Evolutionary conservation across 108 stramenopile genomes (phyloP).

Genomic region (Parmales sp.): DNA sequence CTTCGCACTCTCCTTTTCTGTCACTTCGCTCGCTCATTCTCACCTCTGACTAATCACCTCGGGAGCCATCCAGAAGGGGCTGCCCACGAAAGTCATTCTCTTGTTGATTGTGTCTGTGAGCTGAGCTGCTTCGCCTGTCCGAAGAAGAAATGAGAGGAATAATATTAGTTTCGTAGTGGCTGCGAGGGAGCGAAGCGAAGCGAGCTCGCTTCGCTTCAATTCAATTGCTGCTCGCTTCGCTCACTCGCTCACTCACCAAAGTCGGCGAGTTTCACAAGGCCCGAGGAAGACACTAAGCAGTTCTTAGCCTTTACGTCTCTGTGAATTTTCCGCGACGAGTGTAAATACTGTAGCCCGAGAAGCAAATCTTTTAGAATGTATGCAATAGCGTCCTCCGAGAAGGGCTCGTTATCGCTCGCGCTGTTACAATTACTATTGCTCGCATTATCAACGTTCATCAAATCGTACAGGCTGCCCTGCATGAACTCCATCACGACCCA

Average conservation of each 20-base stretch:
- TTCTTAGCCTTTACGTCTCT: slow-evolving; percentile 38
- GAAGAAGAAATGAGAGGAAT: too few relatives aligned
- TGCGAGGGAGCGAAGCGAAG: too few relatives aligned
- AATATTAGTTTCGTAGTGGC: too few relatives aligned
- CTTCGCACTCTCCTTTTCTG: too few relatives aligned
- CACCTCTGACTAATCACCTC: slow-evolving; percentile 49
- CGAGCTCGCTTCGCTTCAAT: too few relatives aligned
- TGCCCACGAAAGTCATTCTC: slow-evolving; percentile 59
- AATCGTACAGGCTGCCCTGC: background rate
- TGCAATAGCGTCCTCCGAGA: background rate
- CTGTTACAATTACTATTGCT: background rate
- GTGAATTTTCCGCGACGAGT: slow-evolving; percentile 11
- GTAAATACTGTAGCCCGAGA: background rate
- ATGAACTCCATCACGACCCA: background rate
- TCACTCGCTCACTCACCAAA: too few relatives aligned
- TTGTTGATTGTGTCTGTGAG: slow-evolving; percentile 43
- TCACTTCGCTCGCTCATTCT: too few relatives aligned
- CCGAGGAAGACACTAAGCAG: slow-evolving; percentile 20
- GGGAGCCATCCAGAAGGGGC: slow-evolving; percentile 95
- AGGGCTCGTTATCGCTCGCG: background rate
- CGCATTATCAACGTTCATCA: background rate
- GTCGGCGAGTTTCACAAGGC: slow-evolving; percentile 26
- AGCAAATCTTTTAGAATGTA: background rate
- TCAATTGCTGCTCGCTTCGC: too few relatives aligned
- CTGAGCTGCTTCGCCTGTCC: slow-evolving; percentile 28